phyloP scores from a whole-genome alignment of 1,139 yeast genomes.

The Taphrina deformans region DNA sequence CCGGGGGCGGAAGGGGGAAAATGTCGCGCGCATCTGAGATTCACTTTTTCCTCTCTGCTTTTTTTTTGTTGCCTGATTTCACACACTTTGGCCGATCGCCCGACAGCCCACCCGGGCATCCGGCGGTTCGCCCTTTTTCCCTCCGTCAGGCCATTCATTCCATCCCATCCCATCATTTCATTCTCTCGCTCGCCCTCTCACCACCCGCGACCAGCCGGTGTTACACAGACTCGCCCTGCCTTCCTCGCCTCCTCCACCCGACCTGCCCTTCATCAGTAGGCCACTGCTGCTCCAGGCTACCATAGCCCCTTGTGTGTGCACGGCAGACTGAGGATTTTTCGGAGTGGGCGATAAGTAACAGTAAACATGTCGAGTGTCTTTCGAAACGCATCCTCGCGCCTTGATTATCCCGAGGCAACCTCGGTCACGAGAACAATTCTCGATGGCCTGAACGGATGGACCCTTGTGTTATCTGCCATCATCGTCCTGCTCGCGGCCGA shows the following conservation, averaged over 20 bases:
- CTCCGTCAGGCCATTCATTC: not conserved
- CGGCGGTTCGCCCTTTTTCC: not conserved
- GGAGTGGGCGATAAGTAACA: not conserved
- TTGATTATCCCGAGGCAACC: not conserved
- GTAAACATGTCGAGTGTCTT: constrained; percentile 3
- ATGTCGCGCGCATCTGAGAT: not conserved
- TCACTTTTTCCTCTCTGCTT: not conserved
- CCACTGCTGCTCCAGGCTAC: no score
- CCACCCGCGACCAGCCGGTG: no score
- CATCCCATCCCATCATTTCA: not conserved
- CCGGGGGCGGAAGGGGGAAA: not conserved
- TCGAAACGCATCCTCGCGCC: constrained; percentile 10
- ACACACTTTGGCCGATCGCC: not conserved
- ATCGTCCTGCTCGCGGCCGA: constrained; percentile 30
- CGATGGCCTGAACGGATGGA: constrained; percentile 31
- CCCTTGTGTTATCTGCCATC: constrained; percentile 25
- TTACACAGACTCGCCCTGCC: no score
- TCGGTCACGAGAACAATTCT: constrained; percentile 8
- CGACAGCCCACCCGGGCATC: not conserved
- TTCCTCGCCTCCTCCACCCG: no score
- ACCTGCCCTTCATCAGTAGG: not conserved
- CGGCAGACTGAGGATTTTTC: not conserved
- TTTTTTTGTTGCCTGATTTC: not conserved
- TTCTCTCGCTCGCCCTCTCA: no score
- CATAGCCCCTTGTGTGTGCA: no score